phyloP scores from a whole-genome alignment of 345 rosid species.

The Luvunga scandens region DNA sequence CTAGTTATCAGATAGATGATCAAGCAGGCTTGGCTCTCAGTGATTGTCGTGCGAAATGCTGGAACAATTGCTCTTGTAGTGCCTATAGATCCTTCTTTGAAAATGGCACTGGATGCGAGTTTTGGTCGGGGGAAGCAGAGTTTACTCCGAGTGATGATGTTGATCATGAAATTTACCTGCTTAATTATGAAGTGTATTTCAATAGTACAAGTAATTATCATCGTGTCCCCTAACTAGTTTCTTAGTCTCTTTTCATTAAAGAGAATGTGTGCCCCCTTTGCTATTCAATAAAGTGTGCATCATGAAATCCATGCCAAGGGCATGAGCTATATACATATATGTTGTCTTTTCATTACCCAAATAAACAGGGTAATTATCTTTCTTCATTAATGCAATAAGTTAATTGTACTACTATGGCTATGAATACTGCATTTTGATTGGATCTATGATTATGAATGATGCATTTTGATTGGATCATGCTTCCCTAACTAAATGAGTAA shows the following conservation, averaged over 20 bases:
- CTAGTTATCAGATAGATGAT: constrained; percentile 7
- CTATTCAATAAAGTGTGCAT: not conserved
- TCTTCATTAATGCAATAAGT: too few relatives aligned
- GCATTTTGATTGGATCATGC: too few relatives aligned
- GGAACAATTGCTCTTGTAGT: constrained; percentile 58
- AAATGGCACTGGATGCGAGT: constrained; percentile 46
- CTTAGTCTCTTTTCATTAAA: not conserved
- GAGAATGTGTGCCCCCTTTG: too few relatives aligned
- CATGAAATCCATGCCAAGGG: too few relatives aligned
- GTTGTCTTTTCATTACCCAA: too few relatives aligned
- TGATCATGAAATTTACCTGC: constrained; percentile 29
- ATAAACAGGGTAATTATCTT: too few relatives aligned
- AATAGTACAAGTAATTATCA: not conserved
- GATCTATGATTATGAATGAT: too few relatives aligned
- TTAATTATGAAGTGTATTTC: not conserved
- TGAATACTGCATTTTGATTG: too few relatives aligned
- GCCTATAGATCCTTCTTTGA: constrained; percentile 29
- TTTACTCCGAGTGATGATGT: constrained; percentile 26
- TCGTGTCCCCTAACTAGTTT: not conserved
- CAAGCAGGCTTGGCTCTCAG: constrained; percentile 37
- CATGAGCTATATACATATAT: too few relatives aligned
- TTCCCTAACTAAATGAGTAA: too few relatives aligned
- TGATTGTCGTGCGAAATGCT: constrained; percentile 57
- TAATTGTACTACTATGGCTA: too few relatives aligned
- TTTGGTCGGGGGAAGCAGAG: constrained; percentile 39